These are phyloP conservation scores for Cryoendolithus antarcticus DNA, from an alignment of 2,329 filamentous ascomycete genomes.

Conservation along the genomic window DNA sequence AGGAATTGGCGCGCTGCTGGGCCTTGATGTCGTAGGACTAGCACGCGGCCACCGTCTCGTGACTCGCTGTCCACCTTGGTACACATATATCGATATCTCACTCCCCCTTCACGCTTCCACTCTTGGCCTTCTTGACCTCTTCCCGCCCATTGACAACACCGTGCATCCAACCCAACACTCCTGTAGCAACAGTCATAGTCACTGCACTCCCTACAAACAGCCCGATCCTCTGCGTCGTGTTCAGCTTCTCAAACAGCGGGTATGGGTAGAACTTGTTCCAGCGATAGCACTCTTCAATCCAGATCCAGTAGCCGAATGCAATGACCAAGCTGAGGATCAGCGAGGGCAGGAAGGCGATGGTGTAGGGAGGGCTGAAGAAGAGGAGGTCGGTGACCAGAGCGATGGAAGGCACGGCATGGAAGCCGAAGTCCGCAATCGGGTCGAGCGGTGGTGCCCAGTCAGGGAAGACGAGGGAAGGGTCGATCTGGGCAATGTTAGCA, in stretches of 20 bases:
- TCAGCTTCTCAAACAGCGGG: constrained; percentile 63
- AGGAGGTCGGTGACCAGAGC: constrained; percentile 54
- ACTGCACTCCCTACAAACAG: constrained; percentile 53
- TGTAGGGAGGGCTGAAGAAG: constrained; percentile 61
- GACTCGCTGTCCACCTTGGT: too few species aligned
- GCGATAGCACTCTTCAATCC: constrained; percentile 60
- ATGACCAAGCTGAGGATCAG: constrained; percentile 46
- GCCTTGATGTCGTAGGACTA: too few species aligned
- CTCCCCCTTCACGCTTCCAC: constrained; percentile 16
- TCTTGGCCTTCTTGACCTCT: constrained; percentile 9
- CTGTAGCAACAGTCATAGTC: constrained; percentile 60
- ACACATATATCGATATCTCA: constrained; percentile 2
- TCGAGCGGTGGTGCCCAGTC: constrained; percentile 26
- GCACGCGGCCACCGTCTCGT: too few species aligned
- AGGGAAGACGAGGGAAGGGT: constrained; percentile 42
- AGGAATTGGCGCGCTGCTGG: too few species aligned
- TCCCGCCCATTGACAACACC: constrained; percentile 47
- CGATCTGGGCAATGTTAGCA: constrained; percentile 19
- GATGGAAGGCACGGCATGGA: constrained; percentile 54
- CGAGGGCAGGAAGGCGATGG: constrained; percentile 47
- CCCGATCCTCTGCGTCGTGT: constrained; percentile 50
- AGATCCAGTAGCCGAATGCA: constrained; percentile 61
- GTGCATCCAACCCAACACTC: constrained; percentile 58
- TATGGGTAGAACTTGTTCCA: constrained; percentile 71
- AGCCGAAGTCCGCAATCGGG: constrained; percentile 49